These are phyloP conservation scores for Erythrophleum ivorense DNA, from an alignment of 331 rosid species.

Conservation along the genomic window DNA sequence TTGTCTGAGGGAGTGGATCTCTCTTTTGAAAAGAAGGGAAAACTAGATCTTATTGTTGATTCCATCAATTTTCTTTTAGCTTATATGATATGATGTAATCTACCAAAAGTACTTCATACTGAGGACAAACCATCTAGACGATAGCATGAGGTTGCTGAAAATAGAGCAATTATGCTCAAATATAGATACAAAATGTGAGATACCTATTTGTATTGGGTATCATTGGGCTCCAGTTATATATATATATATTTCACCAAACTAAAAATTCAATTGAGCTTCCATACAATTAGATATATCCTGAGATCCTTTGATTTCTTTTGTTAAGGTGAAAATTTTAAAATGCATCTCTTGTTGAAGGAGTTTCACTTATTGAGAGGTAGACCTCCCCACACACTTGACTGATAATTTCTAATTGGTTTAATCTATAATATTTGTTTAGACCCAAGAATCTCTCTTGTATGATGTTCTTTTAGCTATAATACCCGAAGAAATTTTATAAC, in stretches of 20 bases:
- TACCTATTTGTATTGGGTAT: neutral
- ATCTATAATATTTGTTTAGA: no score
- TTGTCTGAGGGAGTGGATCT: constrained; percentile 7
- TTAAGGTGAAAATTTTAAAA: no score
- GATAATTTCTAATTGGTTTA: no score
- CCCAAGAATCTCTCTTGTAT: neutral
- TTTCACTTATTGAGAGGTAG: no score
- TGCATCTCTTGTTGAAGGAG: no score
- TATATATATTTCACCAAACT: neutral
- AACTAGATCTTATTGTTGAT: neutral
- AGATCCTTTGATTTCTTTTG: no score
- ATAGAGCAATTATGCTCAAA: neutral
- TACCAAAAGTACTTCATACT: neutral
- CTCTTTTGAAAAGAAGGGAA: neutral
- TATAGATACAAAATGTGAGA: neutral
- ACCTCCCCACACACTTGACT: no score
- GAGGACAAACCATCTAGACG: neutral
- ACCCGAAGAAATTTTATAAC: neutral
- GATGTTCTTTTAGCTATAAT: neutral
- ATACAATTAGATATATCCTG: neutral
- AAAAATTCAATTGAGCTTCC: neutral
- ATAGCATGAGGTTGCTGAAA: neutral
- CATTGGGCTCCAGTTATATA: neutral
- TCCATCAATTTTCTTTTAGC: neutral
- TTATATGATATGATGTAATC: neutral